These are phyloP conservation scores for Trichoderma brevicompactum DNA, from an alignment of 2,329 filamentous ascomycete species.

Conservation along the genomic window DNA sequence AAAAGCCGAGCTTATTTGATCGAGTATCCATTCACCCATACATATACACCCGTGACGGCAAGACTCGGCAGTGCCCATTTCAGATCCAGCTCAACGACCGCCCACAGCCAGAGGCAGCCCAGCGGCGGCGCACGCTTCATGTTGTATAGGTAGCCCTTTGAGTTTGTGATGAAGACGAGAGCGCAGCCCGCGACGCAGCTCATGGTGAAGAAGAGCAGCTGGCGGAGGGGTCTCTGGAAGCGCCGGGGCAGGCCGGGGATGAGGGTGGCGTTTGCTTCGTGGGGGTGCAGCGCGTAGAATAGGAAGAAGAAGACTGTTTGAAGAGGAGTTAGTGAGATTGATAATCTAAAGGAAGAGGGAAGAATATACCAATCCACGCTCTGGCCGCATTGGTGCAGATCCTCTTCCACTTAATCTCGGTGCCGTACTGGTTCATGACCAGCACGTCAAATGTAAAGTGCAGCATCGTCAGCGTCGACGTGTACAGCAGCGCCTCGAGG, in stretches of 20 bases:
- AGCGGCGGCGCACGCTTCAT: slow-evolving; percentile 92
- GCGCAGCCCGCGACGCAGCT: slow-evolving; percentile 72
- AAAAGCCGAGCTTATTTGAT: slow-evolving; percentile 37
- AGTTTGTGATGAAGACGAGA: slow-evolving; percentile 80
- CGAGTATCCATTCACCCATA: slow-evolving; percentile 56
- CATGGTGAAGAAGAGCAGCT: slow-evolving; percentile 65
- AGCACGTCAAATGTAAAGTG: slow-evolving; percentile 80
- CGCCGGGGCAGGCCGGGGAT: slow-evolving; percentile 54
- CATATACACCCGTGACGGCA: slow-evolving; percentile 49
- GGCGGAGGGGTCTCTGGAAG: slow-evolving; percentile 55
- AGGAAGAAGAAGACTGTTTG: slow-evolving; percentile 57
- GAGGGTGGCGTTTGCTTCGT: slow-evolving; percentile 53
- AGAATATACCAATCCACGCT: slow-evolving; percentile 57
- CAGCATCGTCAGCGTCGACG: slow-evolving; percentile 67
- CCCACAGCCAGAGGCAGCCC: slow-evolving; percentile 92
- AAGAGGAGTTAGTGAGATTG: background rate
- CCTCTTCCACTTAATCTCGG: slow-evolving; percentile 63
- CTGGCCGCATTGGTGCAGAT: slow-evolving; percentile 58
- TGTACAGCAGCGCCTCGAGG: slow-evolving; percentile 62
- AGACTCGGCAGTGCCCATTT: slow-evolving; percentile 64
- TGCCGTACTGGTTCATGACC: slow-evolving; percentile 78
- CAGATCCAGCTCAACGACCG: slow-evolving; percentile 82
- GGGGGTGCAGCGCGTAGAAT: slow-evolving; percentile 61
- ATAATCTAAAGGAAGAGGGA: background rate
- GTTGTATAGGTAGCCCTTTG: slow-evolving; percentile 78